Base-by-base conservation (phyloP, 331 rosid species). In the Telfairia occidentalis region DNA sequence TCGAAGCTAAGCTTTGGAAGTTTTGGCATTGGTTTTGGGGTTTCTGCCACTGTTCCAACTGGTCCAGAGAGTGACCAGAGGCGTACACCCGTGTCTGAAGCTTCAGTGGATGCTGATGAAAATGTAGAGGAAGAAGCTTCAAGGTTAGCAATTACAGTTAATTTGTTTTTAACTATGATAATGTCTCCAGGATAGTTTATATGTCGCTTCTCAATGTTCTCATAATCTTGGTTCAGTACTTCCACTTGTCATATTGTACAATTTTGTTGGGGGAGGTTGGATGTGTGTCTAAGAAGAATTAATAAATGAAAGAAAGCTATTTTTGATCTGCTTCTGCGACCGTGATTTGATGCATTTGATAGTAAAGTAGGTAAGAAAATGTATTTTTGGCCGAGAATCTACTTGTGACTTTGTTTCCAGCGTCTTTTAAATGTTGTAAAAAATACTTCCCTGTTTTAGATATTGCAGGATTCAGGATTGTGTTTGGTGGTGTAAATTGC, bases 1-100 rank as follows among this genome's bases (percentile, higher is more conserved):
- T 86, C 86, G 65, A 91, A 95, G 85, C 83, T 95, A 83, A 88
- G 90, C 75, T 95, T 95, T 86, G 98, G 97, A 83, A 95, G 97
- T 87, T 91, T 95, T 88, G 98, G 92, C 59, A 69, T 78, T 70
- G 77, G 85, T 70, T 95, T 90, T 79, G 98, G 92, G 16, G 79
- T 85, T 65, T 69, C 80, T 74, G 76, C 86, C 32, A 78, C 70
- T 84, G 73, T 61, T 81, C 83, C 80, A 45, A 81, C 84, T 65
- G 80, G 80, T 74, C 88, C 83, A 49, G 93, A 84, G 76, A 90
- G 89, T 46, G 93, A 90, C 64, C 86, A 81, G 88, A 85, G 89
- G 79, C 89, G 89, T n/a, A 78, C 97, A 19, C 84, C 90, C 57
- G 74, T 49, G 38, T 89, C 96, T 42, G 97, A 89, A 81, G 81